These are phyloP conservation scores for Purshia tridentata DNA, from an alignment of 306 rosid genomes.

Conservation along the genomic window DNA sequence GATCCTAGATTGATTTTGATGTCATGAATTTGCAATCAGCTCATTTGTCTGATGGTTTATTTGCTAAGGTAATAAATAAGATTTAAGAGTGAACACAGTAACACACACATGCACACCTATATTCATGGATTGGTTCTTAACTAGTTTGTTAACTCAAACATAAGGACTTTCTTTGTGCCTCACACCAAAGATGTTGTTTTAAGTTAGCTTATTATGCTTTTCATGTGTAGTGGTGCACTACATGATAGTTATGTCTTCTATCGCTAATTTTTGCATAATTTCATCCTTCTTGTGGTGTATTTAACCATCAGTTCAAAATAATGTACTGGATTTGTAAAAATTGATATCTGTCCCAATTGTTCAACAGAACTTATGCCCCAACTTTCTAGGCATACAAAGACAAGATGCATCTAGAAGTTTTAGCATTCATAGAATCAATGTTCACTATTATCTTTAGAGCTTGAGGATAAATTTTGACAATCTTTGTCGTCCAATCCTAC, in stretches of 20 bases:
- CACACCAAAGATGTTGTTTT: neutral
- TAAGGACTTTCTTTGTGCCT: slow-evolving; percentile 8
- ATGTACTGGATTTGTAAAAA: neutral
- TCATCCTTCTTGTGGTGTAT: slow-evolving; percentile 11
- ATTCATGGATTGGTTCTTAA: neutral
- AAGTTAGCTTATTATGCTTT: neutral
- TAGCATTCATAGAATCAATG: neutral
- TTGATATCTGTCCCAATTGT: neutral
- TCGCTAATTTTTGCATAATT: neutral
- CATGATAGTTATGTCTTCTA: neutral
- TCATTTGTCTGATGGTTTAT: neutral
- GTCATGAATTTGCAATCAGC: neutral
- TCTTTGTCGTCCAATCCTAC: neutral
- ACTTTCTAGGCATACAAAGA: neutral
- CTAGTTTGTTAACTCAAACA: neutral
- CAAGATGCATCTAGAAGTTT: neutral
- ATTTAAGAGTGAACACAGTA: neutral
- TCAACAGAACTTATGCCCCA: neutral
- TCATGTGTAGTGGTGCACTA: neutral
- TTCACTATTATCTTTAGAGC: slow-evolving; percentile 2
- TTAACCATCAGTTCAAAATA: neutral
- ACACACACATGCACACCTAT: neutral
- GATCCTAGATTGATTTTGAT: neutral
- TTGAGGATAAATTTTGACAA: neutral
- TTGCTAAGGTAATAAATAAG: neutral